Percentiles rank a stretch among this genome's conserved stretches.
Conservation (phyloP, 768 basidiomycete species). For the Serendipita indica region DNA sequence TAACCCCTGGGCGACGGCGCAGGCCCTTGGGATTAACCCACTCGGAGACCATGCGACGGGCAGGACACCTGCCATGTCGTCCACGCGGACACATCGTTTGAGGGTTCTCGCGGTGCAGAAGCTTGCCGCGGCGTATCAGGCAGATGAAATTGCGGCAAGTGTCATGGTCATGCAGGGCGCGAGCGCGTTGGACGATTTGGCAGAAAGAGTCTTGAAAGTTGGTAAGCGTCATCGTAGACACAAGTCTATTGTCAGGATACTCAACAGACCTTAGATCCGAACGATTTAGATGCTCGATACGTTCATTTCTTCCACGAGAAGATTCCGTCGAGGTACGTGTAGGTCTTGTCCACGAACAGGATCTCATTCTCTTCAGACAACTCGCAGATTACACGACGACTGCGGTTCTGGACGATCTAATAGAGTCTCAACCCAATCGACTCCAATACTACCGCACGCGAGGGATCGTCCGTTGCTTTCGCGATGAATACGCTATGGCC, state of each 20-base stretch:
- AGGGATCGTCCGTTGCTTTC: slow-evolving; percentile 82
- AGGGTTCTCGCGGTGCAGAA: slow-evolving; percentile 75
- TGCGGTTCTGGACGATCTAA: slow-evolving; percentile 63
- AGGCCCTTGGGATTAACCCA: slow-evolving; percentile 48
- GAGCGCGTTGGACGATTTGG: slow-evolving; percentile 84
- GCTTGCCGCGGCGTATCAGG: slow-evolving; percentile 69
- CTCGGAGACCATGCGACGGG: slow-evolving; percentile 37
- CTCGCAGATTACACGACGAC: slow-evolving; percentile 74
- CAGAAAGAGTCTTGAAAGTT: slow-evolving; percentile 64
- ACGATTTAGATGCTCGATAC: slow-evolving; percentile 66
- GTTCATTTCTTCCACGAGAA: slow-evolving; percentile 93
- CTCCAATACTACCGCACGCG: slow-evolving; percentile 78
- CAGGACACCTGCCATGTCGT: slow-evolving; percentile 67
- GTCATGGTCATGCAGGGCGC: slow-evolving; percentile 95
- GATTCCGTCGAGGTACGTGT: slow-evolving; percentile 70
- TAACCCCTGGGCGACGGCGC: slow-evolving; percentile 46
- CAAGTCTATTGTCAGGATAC: slow-evolving; percentile 2
- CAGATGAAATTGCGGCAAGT: slow-evolving; percentile 81
- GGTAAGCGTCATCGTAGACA: slow-evolving; percentile 27
- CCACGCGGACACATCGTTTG: slow-evolving; percentile 67
- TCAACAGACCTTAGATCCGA: slow-evolving; percentile 39
- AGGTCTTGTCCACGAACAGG: slow-evolving; percentile 13
- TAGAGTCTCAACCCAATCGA: slow-evolving; percentile 53
- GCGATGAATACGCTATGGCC: slow-evolving; percentile 63
- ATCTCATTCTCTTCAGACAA: slow-evolving; percentile 36